Percentiles rank a stretch among this genome's conserved stretches.
Evolutionary conservation across 148 eudicot species (phyloP).

Genomic region (Persicaria maculosa): DNA sequence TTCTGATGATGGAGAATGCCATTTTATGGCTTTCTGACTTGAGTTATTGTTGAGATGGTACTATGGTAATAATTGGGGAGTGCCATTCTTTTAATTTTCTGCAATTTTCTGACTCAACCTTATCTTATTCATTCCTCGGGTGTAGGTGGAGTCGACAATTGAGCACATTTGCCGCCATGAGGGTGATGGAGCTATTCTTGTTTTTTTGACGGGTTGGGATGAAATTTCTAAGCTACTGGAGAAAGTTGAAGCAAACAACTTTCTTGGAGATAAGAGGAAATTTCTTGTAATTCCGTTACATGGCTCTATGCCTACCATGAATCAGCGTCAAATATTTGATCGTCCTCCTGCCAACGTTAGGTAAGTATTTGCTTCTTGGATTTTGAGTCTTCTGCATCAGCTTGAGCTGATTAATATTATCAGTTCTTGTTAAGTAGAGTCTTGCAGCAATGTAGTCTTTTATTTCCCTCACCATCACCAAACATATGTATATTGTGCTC

Average conservation of each 20-base stretch:
- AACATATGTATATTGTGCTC: background rate
- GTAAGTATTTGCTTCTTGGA: constrained; percentile 20
- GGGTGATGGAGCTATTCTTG: constrained; percentile 84
- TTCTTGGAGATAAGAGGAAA: constrained; percentile 66
- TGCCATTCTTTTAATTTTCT: background rate
- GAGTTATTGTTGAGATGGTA: background rate
- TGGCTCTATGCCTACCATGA: constrained; percentile 94
- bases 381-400: background rate
- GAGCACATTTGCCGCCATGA: constrained; percentile 81
- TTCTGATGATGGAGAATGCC: no score
- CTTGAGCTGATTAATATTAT: background rate
- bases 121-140: background rate
- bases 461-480: background rate
- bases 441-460: background rate
- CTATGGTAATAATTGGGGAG: background rate
- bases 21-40: background rate
- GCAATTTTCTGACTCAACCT: background rate
- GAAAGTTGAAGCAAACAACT: constrained; percentile 46
- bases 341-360: constrained; percentile 69
- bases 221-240: constrained; percentile 91
- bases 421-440: background rate
- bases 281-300: constrained; percentile 85
- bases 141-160: constrained; percentile 81
- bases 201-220: constrained; percentile 98
- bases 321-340: constrained; percentile 93